Evolutionary conservation across 1,284 basidiomycete genomes (phyloP).

Genomic region (Ceraceosorus guamensis): DNA sequence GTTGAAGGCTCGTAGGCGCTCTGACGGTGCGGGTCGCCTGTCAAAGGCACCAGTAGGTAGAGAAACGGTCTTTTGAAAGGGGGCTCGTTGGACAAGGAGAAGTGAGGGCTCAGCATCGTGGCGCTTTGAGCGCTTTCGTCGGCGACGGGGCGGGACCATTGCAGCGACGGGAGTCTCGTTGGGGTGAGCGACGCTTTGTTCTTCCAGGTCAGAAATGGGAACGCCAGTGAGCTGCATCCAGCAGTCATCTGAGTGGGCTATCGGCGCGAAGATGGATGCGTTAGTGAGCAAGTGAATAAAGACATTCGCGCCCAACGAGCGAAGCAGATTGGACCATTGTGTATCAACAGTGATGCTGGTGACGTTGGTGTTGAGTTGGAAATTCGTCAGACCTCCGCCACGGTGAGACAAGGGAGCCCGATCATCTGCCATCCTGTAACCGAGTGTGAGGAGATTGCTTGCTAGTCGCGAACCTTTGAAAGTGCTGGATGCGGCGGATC

Average conservation of each 20-base stretch:
- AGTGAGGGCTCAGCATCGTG: too few relatives aligned
- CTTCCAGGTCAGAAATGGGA: conserved; percentile 56
- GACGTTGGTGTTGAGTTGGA: conserved; percentile 66
- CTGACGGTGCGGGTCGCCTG: too few relatives aligned
- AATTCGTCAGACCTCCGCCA: conserved; percentile 54
- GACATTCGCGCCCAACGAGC: conserved; percentile 64
- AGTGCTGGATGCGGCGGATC: not conserved
- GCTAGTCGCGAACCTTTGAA: not conserved
- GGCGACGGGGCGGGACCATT: too few relatives aligned
- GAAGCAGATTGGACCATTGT: conserved; percentile 63
- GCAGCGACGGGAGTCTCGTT: not conserved
- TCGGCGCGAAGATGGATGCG: conserved; percentile 63
- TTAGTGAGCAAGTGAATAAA: conserved; percentile 67
- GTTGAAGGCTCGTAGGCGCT: too few relatives aligned
- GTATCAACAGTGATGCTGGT: conserved; percentile 58
- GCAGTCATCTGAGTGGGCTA: conserved; percentile 63
- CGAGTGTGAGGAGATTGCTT: conserved; percentile 59
- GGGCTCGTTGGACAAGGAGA: too few relatives aligned
- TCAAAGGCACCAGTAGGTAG: too few relatives aligned
- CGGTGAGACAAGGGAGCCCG: conserved; percentile 10
- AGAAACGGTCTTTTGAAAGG: too few relatives aligned
- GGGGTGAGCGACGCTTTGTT: conserved; percentile 17
- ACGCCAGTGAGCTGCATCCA: conserved; percentile 70
- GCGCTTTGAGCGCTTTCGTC: too few relatives aligned
- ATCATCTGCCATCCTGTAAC: conserved; percentile 59